Percentiles rank a stretch among this genome's conserved stretches.
These are phyloP conservation scores for Gossypium herbaceum DNA, from an alignment of 345 rosid species.

Conservation along the genomic window DNA sequence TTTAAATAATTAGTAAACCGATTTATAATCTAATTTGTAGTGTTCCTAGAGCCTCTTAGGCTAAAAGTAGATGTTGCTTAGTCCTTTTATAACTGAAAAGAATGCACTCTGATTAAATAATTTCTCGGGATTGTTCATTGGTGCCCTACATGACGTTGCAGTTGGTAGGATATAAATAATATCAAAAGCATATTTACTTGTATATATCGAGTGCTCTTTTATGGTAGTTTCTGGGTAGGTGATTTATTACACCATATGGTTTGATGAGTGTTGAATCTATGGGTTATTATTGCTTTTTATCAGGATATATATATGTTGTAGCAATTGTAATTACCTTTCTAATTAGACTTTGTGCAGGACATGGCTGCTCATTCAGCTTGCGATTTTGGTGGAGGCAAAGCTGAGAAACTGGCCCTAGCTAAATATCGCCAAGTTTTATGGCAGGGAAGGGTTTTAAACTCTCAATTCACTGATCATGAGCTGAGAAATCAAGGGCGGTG, in stretches of 20 bases:
- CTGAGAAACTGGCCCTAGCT: slow-evolving; percentile 80
- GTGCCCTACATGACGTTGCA: not conserved
- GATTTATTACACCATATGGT: not conserved
- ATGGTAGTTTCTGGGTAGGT: not conserved
- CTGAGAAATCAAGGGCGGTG: slow-evolving; percentile 91
- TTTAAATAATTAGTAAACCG: not conserved
- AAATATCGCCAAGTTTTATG: slow-evolving; percentile 84
- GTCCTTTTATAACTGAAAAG: not conserved
- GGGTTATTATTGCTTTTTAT: not conserved
- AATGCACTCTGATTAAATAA: not conserved
- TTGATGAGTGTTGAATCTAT: not conserved
- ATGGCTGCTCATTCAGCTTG: slow-evolving; percentile 99
- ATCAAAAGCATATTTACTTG: not conserved
- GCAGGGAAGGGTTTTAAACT: slow-evolving; percentile 93
- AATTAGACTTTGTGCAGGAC: slow-evolving; percentile 49
- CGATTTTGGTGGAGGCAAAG: slow-evolving; percentile 96
- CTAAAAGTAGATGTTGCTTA: slow-evolving; percentile 4
- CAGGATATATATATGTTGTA: not conserved
- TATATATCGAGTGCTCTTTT: not conserved
- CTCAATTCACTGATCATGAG: slow-evolving; percentile 77
- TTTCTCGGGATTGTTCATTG: not conserved
- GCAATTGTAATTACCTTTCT: not conserved
- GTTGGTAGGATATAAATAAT: not conserved
- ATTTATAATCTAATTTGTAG: not conserved
- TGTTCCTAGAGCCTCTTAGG: slow-evolving; percentile 6